These are phyloP conservation scores for Wallacemonas collosoma DNA, from an alignment of 208 protist species.

Conservation along the genomic window DNA sequence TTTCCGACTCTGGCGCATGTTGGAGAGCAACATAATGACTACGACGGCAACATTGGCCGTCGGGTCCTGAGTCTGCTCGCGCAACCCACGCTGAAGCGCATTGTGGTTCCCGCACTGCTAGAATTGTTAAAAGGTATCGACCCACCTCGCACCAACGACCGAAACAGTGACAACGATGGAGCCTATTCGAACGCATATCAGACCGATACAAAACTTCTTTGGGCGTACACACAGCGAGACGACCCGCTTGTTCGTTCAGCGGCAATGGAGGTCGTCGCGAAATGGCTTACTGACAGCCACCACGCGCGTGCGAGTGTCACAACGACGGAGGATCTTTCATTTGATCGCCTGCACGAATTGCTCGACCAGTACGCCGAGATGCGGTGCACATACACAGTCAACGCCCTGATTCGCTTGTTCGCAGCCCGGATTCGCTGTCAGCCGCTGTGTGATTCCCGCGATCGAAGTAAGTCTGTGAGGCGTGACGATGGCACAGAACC, in stretches of 20 bases:
- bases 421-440: background rate
- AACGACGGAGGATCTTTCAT: background rate
- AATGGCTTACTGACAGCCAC: background rate
- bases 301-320: background rate
- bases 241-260: background rate
- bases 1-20: background rate
- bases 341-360: conserved; percentile 1
- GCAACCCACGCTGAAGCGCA: background rate
- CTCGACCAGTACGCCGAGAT: background rate
- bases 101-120: background rate
- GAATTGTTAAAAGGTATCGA: background rate
- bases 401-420: conserved; percentile 2
- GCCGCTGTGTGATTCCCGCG: too few species aligned
- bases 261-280: background rate
- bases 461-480: too few species aligned
- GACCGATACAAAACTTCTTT: background rate
- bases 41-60: background rate
- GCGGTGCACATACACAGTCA: conserved; percentile 10
- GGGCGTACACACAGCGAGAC: background rate
- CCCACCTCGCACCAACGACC: too few species aligned
- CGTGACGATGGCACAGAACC: too few species aligned
- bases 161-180: too few species aligned
- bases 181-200: too few species aligned
- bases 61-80: background rate
- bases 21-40: background rate